A percentile compares a stretch with the other conserved stretches of the same genome.
Conservation (phyloP, 176 grass and related monocot genomes). For the Zizania latifolia region DNA sequence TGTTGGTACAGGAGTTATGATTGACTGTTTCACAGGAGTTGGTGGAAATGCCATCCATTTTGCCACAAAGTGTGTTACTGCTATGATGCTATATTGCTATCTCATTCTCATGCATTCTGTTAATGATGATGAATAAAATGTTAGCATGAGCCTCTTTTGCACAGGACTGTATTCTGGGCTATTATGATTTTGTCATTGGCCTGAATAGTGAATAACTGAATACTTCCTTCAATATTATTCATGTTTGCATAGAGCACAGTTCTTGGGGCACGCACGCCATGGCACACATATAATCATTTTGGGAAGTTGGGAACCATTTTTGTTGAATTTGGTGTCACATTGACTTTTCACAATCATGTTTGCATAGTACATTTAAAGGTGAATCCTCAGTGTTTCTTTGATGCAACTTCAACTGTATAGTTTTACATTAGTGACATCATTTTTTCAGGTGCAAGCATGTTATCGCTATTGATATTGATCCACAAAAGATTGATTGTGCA, state of each 20-base stretch:
- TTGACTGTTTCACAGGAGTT: conserved; percentile 89
- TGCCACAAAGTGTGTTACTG: conserved; percentile 55
- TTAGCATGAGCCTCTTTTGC: neutral
- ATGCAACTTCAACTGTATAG: neutral
- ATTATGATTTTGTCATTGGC: neutral
- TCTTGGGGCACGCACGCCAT: neutral
- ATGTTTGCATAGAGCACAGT: neutral
- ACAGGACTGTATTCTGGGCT: neutral
- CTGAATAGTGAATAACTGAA: no score
- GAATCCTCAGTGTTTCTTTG: neutral
- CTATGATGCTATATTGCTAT: no score
- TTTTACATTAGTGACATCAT: conserved; percentile 12
- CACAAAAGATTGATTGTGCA: conserved; percentile 73
- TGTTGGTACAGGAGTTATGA: conserved; percentile 42
- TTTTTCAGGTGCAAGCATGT: conserved; percentile 84
- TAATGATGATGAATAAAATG: neutral
- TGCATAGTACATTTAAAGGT: neutral
- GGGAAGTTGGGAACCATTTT: neutral
- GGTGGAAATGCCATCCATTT: conserved; percentile 98
- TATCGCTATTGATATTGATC: conserved; percentile 92
- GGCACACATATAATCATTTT: neutral
- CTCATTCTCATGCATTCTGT: conserved; percentile 11
- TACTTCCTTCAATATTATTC: neutral
- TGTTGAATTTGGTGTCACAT: neutral
- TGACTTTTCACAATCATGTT: neutral